phyloP scores from a whole-genome alignment of 495 filamentous ascomycete species.

The Jackrogersella minutella region DNA sequence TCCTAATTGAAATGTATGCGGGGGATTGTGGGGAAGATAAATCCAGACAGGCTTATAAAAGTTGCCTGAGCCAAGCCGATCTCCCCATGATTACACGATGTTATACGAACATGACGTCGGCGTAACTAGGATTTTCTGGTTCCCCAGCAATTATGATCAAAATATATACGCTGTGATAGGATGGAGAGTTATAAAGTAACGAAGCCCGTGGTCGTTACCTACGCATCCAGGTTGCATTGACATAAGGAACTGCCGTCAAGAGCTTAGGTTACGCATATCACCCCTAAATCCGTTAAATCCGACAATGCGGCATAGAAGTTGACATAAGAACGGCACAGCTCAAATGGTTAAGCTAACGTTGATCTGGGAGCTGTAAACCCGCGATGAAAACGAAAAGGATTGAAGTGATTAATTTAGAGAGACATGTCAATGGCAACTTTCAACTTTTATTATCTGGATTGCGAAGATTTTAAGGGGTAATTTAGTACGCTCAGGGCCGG shows the following conservation, averaged over 20 bases:
- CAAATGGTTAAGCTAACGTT: background rate
- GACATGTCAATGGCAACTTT: no score
- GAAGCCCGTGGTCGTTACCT: constrained; percentile 16
- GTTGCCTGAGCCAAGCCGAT: background rate
- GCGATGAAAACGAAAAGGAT: no score
- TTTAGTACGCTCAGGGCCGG: no score
- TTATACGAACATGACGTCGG: constrained; percentile 25
- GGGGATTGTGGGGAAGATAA: constrained; percentile 7
- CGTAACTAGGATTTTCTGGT: constrained; percentile 1
- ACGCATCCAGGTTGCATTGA: constrained; percentile 11
- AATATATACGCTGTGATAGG: constrained; percentile 6
- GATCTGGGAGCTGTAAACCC: background rate
- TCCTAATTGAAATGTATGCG: constrained; percentile 8
- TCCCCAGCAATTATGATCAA: background rate
- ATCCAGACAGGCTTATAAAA: no score
- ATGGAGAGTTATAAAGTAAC: constrained; percentile 10
- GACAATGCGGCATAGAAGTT: background rate
- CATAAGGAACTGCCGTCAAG: constrained; percentile 22
- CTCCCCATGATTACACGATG: background rate
- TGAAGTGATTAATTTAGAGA: no score
- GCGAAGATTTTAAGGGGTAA: no score
- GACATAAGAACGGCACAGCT: background rate
- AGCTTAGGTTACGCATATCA: constrained; percentile 18
- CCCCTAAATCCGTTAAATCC: background rate
- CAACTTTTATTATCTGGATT: no score